phyloP scores from a whole-genome alignment of 2,329 filamentous ascomycete genomes.

The Parastagonospora avenae region DNA sequence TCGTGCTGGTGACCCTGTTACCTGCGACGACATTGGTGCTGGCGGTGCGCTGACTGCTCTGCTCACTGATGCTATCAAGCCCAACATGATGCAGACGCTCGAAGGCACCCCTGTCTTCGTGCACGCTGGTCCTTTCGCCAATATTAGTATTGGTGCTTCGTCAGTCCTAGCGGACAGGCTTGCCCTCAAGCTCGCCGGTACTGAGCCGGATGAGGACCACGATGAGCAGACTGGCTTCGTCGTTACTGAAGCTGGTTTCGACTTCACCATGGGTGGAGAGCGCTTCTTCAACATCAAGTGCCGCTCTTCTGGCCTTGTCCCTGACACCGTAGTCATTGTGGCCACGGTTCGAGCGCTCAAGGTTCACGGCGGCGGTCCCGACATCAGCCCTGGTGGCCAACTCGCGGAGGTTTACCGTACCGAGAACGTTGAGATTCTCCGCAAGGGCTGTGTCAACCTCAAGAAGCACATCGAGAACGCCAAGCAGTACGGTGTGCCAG shows the following conservation, averaged over 20 bases:
- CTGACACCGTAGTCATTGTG: slow-evolving; percentile 92
- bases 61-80: slow-evolving; percentile 99
- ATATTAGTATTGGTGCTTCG: slow-evolving; percentile 96
- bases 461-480: slow-evolving; percentile 95
- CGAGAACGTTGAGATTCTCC: slow-evolving; percentile 91
- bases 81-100: slow-evolving; percentile 97
- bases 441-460: slow-evolving; percentile 89
- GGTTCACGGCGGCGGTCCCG: slow-evolving; percentile 95
- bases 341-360: slow-evolving; percentile 95
- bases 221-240: slow-evolving; percentile 86
- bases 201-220: slow-evolving; percentile 87
- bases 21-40: slow-evolving; percentile 92
- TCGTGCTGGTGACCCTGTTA: slow-evolving; percentile 83
- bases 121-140: slow-evolving; percentile 95
- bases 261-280: slow-evolving; percentile 99
- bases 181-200: slow-evolving; percentile 93
- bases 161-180: slow-evolving; percentile 94
- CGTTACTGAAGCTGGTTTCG: slow-evolving; percentile 95
- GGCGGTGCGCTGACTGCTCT: slow-evolving; percentile 91
- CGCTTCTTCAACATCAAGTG: slow-evolving; percentile 99
- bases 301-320: slow-evolving; percentile 87
- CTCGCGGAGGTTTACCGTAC: slow-evolving; percentile 88
- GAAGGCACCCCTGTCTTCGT: slow-evolving; percentile 98
- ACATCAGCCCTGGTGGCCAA: slow-evolving; percentile 83
- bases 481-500: slow-evolving; percentile 84